Base-by-base conservation (phyloP, 441 rosid genomes). In the Gossypium gossypioides region DNA sequence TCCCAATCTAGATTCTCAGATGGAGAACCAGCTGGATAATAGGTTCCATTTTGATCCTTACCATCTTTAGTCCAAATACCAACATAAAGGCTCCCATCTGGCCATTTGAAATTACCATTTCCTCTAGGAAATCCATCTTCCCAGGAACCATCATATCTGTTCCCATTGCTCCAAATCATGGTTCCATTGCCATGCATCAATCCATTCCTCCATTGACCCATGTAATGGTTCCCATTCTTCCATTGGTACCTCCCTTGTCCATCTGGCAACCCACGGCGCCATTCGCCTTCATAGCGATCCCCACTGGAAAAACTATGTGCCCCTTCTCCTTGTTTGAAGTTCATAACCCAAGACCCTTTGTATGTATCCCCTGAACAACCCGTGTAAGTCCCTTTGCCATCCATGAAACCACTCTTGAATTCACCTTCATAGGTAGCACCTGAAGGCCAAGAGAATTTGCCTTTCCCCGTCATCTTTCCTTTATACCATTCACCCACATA, bases 341-440 rank as follows among this genome's bases (percentile, higher is more conserved):
- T 90, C 97, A 92, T 91, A 24, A 88, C 83, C 99, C 99, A 96
- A 56, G 72, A 70, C 32, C 98, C 99, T 72, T 79, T 84, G 55
- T 91, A 93, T 0, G 91, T 83, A 46, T 83, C 88, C 6, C 99
- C 98, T 12, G 80, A 51, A 0, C 86, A 79, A 34, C 91, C 92
- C 0, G 87, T 91, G 25, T 87, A 96, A 24, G 96, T 91, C 51
- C 97, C 99, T 66, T 82, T 88, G 2, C 98, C 99, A 74, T 96
- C 98, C 95, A 96, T 90, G 73, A 79, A 93, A n/a, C 96, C 97
- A 52, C 76, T 78, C 55, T 85, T 92, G 86, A 96, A 93, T 32
- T 96, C 96, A 13, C 99, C 99, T 75, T 96, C 98, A 73, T 92
- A 96, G 4, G 91, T 91, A 7, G 98, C 96, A 15, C 98, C 99